Evolutionary conservation across 2,329 filamentous ascomycete genomes (phyloP), one percentile per base, ranked within the genome.

Genomic region (Paracamarosporium sp.): DNA sequence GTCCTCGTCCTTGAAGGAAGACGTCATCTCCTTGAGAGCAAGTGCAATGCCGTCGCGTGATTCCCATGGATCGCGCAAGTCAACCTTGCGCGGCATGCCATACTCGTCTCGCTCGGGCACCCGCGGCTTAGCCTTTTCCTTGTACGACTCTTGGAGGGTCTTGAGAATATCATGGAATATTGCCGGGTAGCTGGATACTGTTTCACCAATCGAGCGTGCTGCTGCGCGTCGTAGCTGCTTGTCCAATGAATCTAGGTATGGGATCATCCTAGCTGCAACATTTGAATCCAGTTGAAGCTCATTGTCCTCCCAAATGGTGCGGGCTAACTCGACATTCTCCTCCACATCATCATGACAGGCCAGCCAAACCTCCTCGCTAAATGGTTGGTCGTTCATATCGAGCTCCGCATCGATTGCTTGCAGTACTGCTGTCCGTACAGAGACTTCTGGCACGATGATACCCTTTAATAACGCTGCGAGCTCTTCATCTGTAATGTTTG

Each of bases 231-330:
- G 87, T 25, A 98, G 86, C 70, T 96, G 92, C 20, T 85, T 85
- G 68, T 98, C 94, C 64, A 87, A 86, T 64, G 87, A 91, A 64
- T 92, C 86, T 11, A 98, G 81, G 72, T 96, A 98, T 0, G 88
- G 87, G 47, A 96, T 79, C 70, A 93, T 88, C 65, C 84, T 85
- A 56, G 82, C 75, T 7, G 91, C 87, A 8, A 91, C 85, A 6
- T 89, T 83, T 20, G 86, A 80, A 1, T 86, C 84, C 12, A 94
- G 79, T 58, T 89, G 80, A 59, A 98, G 90, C 7, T 87, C 90
- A 72, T 94, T 96, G 70, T 97, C 95, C 70, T 96, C 92, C 95
- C 95, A 99, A 33, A 99, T 97, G 12, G 94, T 91, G 50, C 84
- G 85, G 6, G 91, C 94, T 52, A 96, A 82, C 44, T 93, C 91